phyloP scores from a whole-genome alignment of 768 basidiomycete genomes.

The Lyophyllum shimeji region DNA sequence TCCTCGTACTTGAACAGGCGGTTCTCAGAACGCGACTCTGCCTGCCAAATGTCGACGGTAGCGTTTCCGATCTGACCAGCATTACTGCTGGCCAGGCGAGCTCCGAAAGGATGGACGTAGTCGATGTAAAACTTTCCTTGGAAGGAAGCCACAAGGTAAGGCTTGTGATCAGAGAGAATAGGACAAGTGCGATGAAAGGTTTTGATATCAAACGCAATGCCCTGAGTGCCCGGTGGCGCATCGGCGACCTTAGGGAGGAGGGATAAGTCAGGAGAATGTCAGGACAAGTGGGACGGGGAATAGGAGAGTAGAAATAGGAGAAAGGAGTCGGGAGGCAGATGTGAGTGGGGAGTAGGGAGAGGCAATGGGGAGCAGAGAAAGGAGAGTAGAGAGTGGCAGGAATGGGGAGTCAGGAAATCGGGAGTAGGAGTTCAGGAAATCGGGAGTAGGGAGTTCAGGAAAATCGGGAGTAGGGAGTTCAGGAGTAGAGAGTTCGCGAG shows the following conservation, averaged over 20 bases:
- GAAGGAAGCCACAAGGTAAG: constrained; percentile 13
- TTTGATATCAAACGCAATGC: constrained; percentile 27
- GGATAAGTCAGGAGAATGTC: not conserved
- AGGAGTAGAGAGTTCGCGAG: not conserved
- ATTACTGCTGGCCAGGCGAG: constrained; percentile 20
- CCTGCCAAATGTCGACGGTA: constrained; percentile 22
- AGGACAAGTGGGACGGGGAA: no score
- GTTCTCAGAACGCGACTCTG: constrained; percentile 7
- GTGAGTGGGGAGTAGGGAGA: no score
- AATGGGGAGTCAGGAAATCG: no score
- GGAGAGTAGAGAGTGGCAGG: no score
- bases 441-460: not conserved
- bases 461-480: not conserved
- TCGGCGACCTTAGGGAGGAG: constrained; percentile 15
- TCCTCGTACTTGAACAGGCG: constrained; percentile 26
- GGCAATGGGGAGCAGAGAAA: no score
- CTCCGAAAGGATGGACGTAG: constrained; percentile 23
- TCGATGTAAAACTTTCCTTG: constrained; percentile 17
- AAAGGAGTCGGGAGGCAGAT: not conserved
- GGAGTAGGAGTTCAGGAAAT: no score
- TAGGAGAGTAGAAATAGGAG: not conserved
- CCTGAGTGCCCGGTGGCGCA: constrained; percentile 29
- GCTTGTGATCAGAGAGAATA: constrained; percentile 24
- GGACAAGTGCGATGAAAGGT: constrained; percentile 27
- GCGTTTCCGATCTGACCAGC: constrained; percentile 26